Evolutionary conservation across 1,139 yeast species (phyloP).

Genomic region (Sugiyamaella neomexicana): DNA sequence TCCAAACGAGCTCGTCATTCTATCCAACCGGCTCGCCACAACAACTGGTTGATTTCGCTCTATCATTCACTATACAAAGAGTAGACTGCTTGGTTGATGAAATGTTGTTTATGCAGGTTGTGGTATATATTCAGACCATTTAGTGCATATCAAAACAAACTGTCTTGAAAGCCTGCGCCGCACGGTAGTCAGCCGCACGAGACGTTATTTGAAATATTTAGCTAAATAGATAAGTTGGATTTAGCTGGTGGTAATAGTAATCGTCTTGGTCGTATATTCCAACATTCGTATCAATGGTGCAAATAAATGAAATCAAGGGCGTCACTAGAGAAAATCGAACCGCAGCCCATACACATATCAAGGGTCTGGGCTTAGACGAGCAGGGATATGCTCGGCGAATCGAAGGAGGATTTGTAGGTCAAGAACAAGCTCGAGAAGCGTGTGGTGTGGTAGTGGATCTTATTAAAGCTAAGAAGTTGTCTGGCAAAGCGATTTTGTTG

Average conservation of each 20-base stretch:
- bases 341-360: constrained; percentile 96
- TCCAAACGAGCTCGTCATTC: too few relatives aligned
- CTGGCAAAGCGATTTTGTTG: constrained; percentile 90
- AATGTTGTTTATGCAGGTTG: neutral
- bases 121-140: neutral
- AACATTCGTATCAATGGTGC: constrained; percentile 61
- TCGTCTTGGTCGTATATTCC: too few relatives aligned
- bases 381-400: constrained; percentile 79
- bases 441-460: constrained; percentile 94
- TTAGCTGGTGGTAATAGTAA: too few relatives aligned
- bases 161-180: neutral
- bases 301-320: constrained; percentile 79
- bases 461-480: constrained; percentile 88
- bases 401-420: constrained; percentile 97
- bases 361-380: constrained; percentile 92
- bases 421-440: constrained; percentile 91
- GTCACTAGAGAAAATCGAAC: constrained; percentile 69
- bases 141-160: constrained; percentile 16
- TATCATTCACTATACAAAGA: neutral
- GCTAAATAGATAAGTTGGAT: too few relatives aligned
- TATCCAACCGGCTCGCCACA: neutral
- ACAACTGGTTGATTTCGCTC: too few relatives aligned
- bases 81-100: neutral
- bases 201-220: neutral
- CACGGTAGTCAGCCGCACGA: too few relatives aligned